phyloP scores from a whole-genome alignment of 179 eudicot genomes.

The Patellifolia procumbens region DNA sequence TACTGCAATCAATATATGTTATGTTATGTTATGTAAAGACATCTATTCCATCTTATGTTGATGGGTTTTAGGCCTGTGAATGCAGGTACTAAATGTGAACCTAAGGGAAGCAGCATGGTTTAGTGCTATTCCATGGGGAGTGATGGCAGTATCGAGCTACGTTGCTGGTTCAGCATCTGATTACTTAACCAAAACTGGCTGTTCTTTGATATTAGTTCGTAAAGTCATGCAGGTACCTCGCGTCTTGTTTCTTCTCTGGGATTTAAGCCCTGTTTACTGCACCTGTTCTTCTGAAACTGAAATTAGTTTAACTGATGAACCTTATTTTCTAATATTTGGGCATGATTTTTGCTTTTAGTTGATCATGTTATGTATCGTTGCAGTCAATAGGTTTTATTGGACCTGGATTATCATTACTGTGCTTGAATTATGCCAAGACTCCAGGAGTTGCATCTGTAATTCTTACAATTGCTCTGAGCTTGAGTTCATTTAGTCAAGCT shows the following conservation, averaged over 20 bases:
- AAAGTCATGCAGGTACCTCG: conserved; percentile 83
- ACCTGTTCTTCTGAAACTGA: too few relatives aligned
- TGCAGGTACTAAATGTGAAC: conserved; percentile 72
- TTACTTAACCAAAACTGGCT: conserved; percentile 63
- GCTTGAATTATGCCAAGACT: conserved; percentile 69
- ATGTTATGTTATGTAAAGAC: not conserved
- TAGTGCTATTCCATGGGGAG: conserved; percentile 96
- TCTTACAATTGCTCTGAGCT: conserved; percentile 70
- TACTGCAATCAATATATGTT: not conserved
- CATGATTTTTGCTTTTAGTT: not conserved
- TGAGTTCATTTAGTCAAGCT: conserved; percentile 94
- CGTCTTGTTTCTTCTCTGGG: not conserved
- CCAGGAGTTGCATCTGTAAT: conserved; percentile 62
- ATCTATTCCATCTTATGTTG: not conserved
- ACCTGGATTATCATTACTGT: conserved; percentile 78
- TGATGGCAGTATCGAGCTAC: conserved; percentile 88
- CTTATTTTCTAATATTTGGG: not conserved
- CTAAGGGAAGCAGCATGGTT: conserved; percentile 97
- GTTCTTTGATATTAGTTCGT: conserved; percentile 58
- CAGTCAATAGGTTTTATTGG: conserved; percentile 93
- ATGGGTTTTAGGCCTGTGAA: not conserved
- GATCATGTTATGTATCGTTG: conserved; percentile 15
- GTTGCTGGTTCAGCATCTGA: conserved; percentile 78
- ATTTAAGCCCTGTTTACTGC: too few relatives aligned
- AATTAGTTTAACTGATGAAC: not conserved